Conservation (phyloP, 176 grass and related monocot genomes). For the Ananas comosus region DNA sequence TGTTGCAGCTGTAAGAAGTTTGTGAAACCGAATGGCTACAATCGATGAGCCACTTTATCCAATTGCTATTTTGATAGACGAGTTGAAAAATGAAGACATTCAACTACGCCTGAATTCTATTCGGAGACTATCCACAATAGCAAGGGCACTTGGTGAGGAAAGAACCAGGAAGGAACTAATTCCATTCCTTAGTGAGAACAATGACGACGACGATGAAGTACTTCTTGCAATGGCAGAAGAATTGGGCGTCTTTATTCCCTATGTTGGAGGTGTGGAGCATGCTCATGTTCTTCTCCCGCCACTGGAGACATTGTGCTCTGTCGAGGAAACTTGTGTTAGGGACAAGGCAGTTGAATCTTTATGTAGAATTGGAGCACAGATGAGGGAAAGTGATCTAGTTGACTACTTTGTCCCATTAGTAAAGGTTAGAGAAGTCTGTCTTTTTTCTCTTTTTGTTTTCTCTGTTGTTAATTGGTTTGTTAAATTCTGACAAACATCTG, state of each 20-base stretch:
- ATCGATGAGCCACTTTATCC: slow-evolving; percentile 84
- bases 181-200: slow-evolving; percentile 95
- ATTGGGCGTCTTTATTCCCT: slow-evolving; percentile 87
- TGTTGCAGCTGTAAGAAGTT: slow-evolving; percentile 15
- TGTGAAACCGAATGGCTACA: slow-evolving; percentile 53
- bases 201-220: slow-evolving; percentile 95
- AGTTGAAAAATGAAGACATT: slow-evolving; percentile 96
- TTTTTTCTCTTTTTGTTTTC: background rate
- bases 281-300: slow-evolving; percentile 77
- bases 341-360: slow-evolving; percentile 92
- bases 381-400: slow-evolving; percentile 77
- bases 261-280: slow-evolving; percentile 87
- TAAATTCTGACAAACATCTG: too few species aligned
- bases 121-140: slow-evolving; percentile 82
- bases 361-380: slow-evolving; percentile 85
- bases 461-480: background rate
- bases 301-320: slow-evolving; percentile 74
- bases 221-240: slow-evolving; percentile 98
- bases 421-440: slow-evolving; percentile 38
- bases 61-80: slow-evolving; percentile 84
- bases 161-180: slow-evolving; percentile 90
- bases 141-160: slow-evolving; percentile 85
- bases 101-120: slow-evolving; percentile 88
- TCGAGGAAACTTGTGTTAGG: slow-evolving; percentile 92
- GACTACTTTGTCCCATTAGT: slow-evolving; percentile 63